Evolutionary conservation across 1,284 basidiomycete species (phyloP), one percentile per base, ranked within the genome.

Genomic region (Rugosomyces carneus): DNA sequence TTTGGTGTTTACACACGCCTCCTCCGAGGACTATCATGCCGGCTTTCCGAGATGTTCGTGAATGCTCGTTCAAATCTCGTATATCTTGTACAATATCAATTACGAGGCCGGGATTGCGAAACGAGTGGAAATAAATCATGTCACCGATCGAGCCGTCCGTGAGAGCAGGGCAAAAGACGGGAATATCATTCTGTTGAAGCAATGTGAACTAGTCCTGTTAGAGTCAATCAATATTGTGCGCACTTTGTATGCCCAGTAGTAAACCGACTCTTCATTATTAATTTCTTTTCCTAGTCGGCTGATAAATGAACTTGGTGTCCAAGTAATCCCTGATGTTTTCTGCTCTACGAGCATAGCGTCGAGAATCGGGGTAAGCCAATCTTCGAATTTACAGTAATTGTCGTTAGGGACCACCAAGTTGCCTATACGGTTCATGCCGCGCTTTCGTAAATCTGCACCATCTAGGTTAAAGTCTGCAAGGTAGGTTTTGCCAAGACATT

Each of bases 121-220:
- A 97, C 4, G 92, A 93, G 69, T 99, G 96, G 65, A 99, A 99
- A 69, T 98, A 99, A 45, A 99, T 86, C 94, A 99, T 98, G 65
- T 99, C 96, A 41, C 95, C 96, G 42, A 99, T 74, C 0, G 94
- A 98, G 11, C 96, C 96, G 60, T 99, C 96, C 8, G 96, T 99
- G 36, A 99, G 71, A 0, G 96, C 96, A 11, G 96, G 96, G 62
- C 96, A 99, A 69, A 98, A 99, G 42, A 99, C 93, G 3, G 96
- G 96, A 46, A 99, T 98, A 56, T 95, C 75, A 67, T 99, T 98
- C 93, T 97, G 37, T 29, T 37, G 23, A 16, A 24, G 8, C n/a
- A 18, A n/a, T 23, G 20, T 26, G 5, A 37, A 52, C 50, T 49
- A 39, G 55, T 37, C n/a, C 5, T 15, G 4, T 34, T n/a, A 16